Conservation (phyloP, 2,329 filamentous ascomycete genomes). For the Aspergillus terreus region DNA sequence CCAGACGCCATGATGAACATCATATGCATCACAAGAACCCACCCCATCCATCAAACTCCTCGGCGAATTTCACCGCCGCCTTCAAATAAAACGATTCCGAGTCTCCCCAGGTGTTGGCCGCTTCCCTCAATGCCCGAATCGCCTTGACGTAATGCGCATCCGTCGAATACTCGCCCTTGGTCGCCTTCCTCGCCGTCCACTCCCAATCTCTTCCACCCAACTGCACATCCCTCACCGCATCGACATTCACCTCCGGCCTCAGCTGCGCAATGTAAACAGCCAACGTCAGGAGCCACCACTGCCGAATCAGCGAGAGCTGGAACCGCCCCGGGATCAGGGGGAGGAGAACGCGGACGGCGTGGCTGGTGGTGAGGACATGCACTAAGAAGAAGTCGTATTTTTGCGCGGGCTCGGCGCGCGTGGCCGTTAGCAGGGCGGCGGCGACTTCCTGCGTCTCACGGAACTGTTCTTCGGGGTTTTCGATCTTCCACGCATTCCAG, state of each 20-base stretch:
- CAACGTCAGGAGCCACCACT: constrained; percentile 87
- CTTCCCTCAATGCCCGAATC: constrained; percentile 53
- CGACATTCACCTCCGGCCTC: constrained; percentile 67
- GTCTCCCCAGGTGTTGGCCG: constrained; percentile 42
- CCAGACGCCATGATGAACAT: neutral
- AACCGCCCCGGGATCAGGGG: constrained; percentile 70
- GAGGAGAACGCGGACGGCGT: constrained; percentile 82
- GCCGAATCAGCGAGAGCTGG: constrained; percentile 69
- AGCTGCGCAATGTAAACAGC: constrained; percentile 72
- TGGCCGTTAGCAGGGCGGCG: constrained; percentile 41
- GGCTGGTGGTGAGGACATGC: constrained; percentile 78
- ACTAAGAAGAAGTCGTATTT: constrained; percentile 80
- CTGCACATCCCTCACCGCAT: constrained; percentile 59
- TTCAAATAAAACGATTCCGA: constrained; percentile 46
- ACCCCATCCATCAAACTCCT: constrained; percentile 65
- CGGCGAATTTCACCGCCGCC: constrained; percentile 48
- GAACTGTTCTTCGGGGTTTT: constrained; percentile 70
- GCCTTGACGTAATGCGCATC: constrained; percentile 88
- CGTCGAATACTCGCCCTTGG: constrained; percentile 63
- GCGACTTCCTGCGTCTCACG: constrained; percentile 61
- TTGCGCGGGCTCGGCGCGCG: constrained; percentile 31
- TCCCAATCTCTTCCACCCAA: constrained; percentile 69
- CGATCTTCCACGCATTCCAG: constrained; percentile 82
- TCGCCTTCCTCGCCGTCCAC: constrained; percentile 67
- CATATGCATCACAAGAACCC: constrained; percentile 28